Conservation (phyloP, 352 stramenopile species). For the Phytophthora pini region DNA sequence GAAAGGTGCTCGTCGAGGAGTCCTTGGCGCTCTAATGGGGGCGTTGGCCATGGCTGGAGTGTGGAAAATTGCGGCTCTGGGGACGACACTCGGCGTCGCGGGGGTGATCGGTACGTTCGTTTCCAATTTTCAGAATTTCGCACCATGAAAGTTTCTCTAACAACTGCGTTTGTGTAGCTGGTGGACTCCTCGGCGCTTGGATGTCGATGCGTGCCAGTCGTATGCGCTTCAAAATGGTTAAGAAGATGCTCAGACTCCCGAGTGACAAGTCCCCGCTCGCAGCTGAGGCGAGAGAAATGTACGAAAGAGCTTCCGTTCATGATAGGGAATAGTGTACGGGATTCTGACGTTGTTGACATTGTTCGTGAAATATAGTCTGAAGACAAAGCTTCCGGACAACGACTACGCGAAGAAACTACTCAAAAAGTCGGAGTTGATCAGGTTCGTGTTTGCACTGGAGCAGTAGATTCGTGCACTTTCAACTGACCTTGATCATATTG, state of each 20-base stretch:
- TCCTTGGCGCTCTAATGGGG: slow-evolving; percentile 10
- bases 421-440: slow-evolving; percentile 8
- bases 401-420: slow-evolving; percentile 26
- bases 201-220: slow-evolving; percentile 18
- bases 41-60: slow-evolving; percentile 17
- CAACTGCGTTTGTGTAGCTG: slow-evolving; percentile 5
- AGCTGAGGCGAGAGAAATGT: slow-evolving; percentile 26
- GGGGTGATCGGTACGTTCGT: slow-evolving; percentile 16
- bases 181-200: slow-evolving; percentile 15
- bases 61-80: slow-evolving; percentile 19
- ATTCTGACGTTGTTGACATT: background rate
- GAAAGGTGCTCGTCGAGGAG: slow-evolving; percentile 14
- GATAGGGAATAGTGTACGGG: background rate
- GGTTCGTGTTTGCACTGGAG: slow-evolving; percentile 2
- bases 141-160: background rate
- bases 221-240: slow-evolving; percentile 18
- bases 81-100: slow-evolving; percentile 14
- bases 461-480: background rate
- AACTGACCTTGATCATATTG: background rate
- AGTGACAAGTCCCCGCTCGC: slow-evolving; percentile 18
- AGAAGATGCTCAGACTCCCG: slow-evolving; percentile 18
- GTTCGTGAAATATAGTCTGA: slow-evolving; percentile 1
- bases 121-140: background rate
- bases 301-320: background rate
- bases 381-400: slow-evolving; percentile 24